Conservation (phyloP, 148 eudicot species). For the Rheum nobile region DNA sequence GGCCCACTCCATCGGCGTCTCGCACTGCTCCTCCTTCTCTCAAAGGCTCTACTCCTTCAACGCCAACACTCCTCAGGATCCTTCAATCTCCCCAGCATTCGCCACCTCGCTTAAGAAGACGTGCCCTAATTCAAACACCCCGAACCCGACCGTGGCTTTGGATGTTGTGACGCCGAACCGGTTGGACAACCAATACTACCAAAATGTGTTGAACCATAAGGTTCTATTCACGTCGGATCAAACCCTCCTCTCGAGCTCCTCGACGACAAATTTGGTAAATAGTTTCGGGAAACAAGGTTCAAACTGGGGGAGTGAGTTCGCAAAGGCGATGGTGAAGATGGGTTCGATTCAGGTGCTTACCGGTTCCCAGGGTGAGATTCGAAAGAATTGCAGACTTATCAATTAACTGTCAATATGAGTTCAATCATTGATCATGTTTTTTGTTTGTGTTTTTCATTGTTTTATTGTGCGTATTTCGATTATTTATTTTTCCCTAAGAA, state of each 20-base stretch:
- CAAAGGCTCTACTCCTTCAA: conserved; percentile 14
- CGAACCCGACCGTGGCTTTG: conserved; percentile 13
- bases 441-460: not conserved
- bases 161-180: conserved; percentile 23
- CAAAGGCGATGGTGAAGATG: conserved; percentile 18
- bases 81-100: not conserved
- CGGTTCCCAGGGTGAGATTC: conserved; percentile 15
- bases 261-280: not conserved
- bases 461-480: not conserved
- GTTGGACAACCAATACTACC: conserved; percentile 23
- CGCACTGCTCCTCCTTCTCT: conserved; percentile 8
- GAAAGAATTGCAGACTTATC: conserved; percentile 5
- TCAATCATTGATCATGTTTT: not conserved
- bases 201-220: conserved; percentile 12
- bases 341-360: conserved; percentile 20
- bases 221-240: conserved; percentile 29
- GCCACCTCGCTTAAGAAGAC: conserved; percentile 2
- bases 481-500: not conserved
- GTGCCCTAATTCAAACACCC: conserved; percentile 4
- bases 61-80: conserved; percentile 7
- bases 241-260: conserved; percentile 12
- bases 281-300: not conserved
- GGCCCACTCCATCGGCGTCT: conserved; percentile 11
- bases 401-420: not conserved
- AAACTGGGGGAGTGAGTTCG: conserved; percentile 10